These are phyloP conservation scores for Annulohypoxylon stygium DNA, from an alignment of 495 filamentous ascomycete genomes.

Conservation along the genomic window DNA sequence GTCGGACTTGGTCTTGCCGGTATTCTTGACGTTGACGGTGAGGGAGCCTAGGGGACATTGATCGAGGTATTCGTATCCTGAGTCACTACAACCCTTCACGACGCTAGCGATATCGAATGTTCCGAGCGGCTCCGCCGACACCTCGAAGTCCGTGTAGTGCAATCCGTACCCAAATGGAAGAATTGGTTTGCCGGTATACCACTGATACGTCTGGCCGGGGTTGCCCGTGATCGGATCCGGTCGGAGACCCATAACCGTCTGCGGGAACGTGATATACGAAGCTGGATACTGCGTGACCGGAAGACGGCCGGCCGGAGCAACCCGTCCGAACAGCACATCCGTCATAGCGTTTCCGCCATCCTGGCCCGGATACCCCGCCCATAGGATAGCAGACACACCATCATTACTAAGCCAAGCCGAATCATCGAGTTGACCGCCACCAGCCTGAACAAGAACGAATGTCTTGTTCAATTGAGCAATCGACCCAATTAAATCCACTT, in stretches of 20 bases:
- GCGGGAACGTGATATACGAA: constrained; percentile 2
- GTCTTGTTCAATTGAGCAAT: constrained; percentile 6
- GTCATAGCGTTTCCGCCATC: constrained; percentile 6
- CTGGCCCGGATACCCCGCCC: constrained; percentile 14
- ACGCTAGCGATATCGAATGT: not conserved
- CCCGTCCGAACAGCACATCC: not conserved
- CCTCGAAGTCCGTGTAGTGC: not conserved
- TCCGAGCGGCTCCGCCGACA: not conserved
- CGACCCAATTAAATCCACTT: not conserved
- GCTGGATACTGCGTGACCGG: constrained; percentile 10
- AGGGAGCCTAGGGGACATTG: not conserved
- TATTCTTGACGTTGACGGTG: not conserved
- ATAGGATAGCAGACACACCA: not conserved
- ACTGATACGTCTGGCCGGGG: constrained; percentile 4
- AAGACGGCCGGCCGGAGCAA: constrained; percentile 12
- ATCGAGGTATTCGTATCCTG: not conserved
- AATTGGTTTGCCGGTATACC: constrained; percentile 7
- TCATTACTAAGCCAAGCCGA: not conserved
- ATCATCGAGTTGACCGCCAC: constrained; percentile 14
- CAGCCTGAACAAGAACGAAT: constrained; percentile 6
- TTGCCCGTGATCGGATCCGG: not conserved
- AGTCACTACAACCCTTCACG: not conserved
- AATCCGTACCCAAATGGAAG: constrained; percentile 3
- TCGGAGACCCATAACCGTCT: not conserved
- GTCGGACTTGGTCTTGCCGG: constrained; percentile 2